Conservation (phyloP, 176 grass and related monocot species). For the Areca catechu region DNA sequence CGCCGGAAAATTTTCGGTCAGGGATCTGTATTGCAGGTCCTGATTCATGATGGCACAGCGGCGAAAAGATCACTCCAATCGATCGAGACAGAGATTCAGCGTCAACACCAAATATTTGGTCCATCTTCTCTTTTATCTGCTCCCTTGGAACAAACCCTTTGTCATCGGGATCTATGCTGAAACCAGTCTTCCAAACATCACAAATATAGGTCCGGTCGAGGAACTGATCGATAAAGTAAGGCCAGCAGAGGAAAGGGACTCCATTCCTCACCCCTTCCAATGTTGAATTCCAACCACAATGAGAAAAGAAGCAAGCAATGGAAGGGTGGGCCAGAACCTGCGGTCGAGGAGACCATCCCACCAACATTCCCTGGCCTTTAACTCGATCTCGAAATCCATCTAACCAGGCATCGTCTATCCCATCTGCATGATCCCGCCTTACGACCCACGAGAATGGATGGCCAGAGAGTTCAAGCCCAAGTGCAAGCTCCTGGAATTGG, state of each 20-base stretch:
- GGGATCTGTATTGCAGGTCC: no score
- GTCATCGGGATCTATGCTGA: slow-evolving; percentile 26
- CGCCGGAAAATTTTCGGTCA: no score
- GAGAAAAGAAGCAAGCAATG: slow-evolving; percentile 3
- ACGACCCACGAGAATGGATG: slow-evolving; percentile 64
- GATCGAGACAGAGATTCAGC: no score
- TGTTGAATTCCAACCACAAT: slow-evolving; percentile 4
- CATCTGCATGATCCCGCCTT: slow-evolving; percentile 32
- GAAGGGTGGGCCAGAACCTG: slow-evolving; percentile 14
- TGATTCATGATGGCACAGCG: no score
- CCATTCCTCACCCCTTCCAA: slow-evolving; percentile 26
- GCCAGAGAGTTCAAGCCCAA: slow-evolving; percentile 33
- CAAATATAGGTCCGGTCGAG: slow-evolving; percentile 46
- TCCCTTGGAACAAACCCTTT: slow-evolving; percentile 30
- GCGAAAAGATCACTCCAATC: no score
- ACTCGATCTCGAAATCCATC: slow-evolving; percentile 20
- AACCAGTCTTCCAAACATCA: slow-evolving; percentile 36
- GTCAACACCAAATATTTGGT: slow-evolving; percentile 20
- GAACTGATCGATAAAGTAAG: slow-evolving; percentile 54
- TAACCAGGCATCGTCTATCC: slow-evolving; percentile 27
- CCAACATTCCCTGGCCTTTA: no score
- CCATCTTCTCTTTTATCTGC: slow-evolving; percentile 27
- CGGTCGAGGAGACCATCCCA: neutral
- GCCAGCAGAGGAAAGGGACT: slow-evolving; percentile 56
- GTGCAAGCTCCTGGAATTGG: slow-evolving; percentile 46